Conservation (phyloP, 345 rosid genomes). For the Eucalyptus microcorys region DNA sequence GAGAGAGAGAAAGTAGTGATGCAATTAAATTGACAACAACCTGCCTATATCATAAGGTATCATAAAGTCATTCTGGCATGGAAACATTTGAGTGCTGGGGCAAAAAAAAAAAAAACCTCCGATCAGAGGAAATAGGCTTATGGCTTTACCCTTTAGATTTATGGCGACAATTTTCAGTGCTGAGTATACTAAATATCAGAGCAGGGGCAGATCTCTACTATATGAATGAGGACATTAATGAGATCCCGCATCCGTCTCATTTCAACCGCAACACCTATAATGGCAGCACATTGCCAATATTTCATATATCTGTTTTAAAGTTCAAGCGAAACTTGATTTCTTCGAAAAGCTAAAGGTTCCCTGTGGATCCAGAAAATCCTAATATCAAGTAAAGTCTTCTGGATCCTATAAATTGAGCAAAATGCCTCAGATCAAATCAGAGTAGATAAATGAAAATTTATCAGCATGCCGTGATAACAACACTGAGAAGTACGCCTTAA, state of each 20-base stretch:
- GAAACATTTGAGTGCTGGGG: background rate
- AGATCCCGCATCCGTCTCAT: background rate
- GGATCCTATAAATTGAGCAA: background rate
- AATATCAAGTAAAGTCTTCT: background rate
- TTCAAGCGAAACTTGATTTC: background rate
- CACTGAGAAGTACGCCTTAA: background rate
- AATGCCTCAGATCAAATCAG: background rate
- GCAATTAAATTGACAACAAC: background rate
- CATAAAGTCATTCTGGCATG: background rate
- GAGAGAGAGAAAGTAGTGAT: background rate
- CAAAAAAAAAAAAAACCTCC: background rate
- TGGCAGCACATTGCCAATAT: background rate
- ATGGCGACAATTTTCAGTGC: background rate
- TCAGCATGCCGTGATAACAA: background rate
- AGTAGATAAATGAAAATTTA: background rate
- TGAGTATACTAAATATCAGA: background rate
- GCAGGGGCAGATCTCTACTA: background rate
- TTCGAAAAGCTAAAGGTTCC: background rate
- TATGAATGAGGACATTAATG: background rate
- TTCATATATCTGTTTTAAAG: background rate
- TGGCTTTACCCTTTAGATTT: background rate
- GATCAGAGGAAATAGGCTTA: background rate
- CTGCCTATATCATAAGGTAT: background rate
- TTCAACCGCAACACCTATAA: background rate
- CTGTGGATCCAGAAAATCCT: background rate